Base-by-base conservation (phyloP, 2,329 filamentous ascomycete genomes). In the Colletotrichum coccodes region DNA sequence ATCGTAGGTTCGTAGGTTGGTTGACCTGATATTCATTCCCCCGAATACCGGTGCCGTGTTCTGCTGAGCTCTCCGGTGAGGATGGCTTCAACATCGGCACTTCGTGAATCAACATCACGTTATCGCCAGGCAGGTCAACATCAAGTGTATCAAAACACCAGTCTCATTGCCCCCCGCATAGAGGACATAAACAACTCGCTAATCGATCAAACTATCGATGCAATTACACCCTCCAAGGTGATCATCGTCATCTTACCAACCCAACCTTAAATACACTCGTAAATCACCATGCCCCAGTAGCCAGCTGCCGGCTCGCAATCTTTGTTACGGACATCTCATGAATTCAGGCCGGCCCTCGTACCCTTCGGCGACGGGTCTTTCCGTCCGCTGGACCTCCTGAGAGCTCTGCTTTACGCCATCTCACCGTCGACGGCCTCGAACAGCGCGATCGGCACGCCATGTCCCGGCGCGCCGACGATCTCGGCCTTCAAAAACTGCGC, bases 401-500 rank as follows among this genome's bases (percentile, higher is more conserved):
- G 16, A 18, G 30, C 18, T n/a, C 26, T 7, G 9, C 9, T 23
- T 57, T 11, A 70, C 12, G 67, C 67, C 67, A 70, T 70, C 57
- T 70, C 67, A 16, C 64, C 67, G n/a, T 71, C 66, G 8, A 59
- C 46, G 12, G 69, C 60, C 68, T 82, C 78, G 46, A 76, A 80
- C 5, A 84, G 71, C 1, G 79, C 80, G 44, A 85, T 76, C 7
- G 78, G 79, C 2, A 84, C 82, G 2, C 82, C 82, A 6, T 82
- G 75, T 3, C 81, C 80, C 0, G 83, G 83, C 26, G 77, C 78
- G 4, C 82, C 83, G 1, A 84, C 82, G 34, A 84, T 76, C 68
- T 84, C 82, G 3, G 82, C 79, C 72, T 81, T 81, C 72, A 83
- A 78, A 34, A 76, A 77, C 71, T 85, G 83, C n/a, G 79, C 79